These are phyloP conservation scores for Mucor irregularis DNA, from an alignment of 371 early-diverging fungal species.

Conservation along the genomic window DNA sequence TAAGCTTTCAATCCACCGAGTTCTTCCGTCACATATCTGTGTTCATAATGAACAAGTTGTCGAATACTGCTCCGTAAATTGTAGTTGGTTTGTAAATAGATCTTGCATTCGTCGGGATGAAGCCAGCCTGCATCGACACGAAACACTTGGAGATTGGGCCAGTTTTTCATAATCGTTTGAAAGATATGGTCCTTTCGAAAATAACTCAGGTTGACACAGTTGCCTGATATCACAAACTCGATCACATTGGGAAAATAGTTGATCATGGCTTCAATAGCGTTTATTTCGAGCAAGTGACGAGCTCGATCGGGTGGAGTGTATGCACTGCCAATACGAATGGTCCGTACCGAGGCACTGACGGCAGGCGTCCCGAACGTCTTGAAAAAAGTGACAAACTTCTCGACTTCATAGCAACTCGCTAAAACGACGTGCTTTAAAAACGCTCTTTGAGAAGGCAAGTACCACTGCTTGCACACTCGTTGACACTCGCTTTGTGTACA, in stretches of 20 bases:
- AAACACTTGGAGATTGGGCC: background rate
- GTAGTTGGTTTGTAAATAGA: conserved; percentile 8
- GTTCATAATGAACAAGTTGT: background rate
- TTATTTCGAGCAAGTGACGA: background rate
- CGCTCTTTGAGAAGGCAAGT: background rate
- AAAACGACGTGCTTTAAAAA: conserved; percentile 7
- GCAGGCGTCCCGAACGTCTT: background rate
- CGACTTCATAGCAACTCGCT: background rate
- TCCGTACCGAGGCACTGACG: background rate
- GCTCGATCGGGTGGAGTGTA: conserved; percentile 11
- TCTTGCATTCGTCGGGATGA: background rate
- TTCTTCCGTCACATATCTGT: conserved; percentile 2
- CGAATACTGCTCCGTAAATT: background rate
- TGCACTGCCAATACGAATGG: background rate
- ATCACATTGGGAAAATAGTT: background rate
- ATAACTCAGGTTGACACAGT: conserved; percentile 8
- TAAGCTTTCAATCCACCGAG: background rate
- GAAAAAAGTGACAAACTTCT: conserved; percentile 6
- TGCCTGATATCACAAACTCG: conserved; percentile 1
- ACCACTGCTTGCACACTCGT: conserved; percentile 8
- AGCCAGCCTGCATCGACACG: conserved; percentile 2
- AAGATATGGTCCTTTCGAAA: background rate
- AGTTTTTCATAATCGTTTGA: background rate
- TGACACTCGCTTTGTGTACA: conserved; percentile 5
- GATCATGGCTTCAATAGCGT: background rate